Evolutionary conservation across 192 early-diverging fungal genomes (phyloP).

Genomic region (Gryganskiella cystojenkinii): DNA sequence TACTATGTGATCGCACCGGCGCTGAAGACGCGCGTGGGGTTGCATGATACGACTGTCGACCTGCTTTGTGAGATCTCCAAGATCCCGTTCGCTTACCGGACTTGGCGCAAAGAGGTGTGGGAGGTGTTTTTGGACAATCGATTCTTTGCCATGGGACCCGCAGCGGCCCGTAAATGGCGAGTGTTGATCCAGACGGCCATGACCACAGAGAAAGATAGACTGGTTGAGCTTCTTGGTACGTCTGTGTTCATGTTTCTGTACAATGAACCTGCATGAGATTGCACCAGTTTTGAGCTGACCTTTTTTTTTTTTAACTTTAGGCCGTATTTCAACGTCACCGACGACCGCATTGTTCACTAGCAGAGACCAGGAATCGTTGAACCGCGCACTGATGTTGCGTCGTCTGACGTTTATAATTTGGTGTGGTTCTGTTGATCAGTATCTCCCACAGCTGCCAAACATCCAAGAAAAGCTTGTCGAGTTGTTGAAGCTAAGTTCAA

Average conservation of each 20-base stretch:
- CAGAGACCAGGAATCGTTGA: conserved; percentile 80
- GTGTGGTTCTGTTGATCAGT: conserved; percentile 79
- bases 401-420: conserved; percentile 84
- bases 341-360: conserved; percentile 83
- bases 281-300: conserved; percentile 1
- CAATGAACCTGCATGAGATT: too few relatives aligned
- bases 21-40: conserved; percentile 61
- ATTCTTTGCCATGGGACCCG: conserved; percentile 75
- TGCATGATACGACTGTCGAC: conserved; percentile 63
- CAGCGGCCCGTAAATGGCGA: conserved; percentile 70
- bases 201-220: conserved; percentile 79
- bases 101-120: conserved; percentile 83
- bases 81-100: conserved; percentile 68
- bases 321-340: conserved; percentile 76
- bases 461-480: conserved; percentile 93
- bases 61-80: conserved; percentile 69
- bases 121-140: conserved; percentile 77
- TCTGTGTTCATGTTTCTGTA: too few relatives aligned
- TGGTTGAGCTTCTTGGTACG: conserved; percentile 78
- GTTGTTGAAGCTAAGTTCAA: conserved; percentile 76
- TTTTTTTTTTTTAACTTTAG: conserved; percentile 18
- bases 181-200: conserved; percentile 76
- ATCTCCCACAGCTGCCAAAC: conserved; percentile 77
- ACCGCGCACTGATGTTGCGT: conserved; percentile 75
- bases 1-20: conserved; percentile 83